Conservation (phyloP, 495 filamentous ascomycete genomes). For the Lophiostoma macrostomum region DNA sequence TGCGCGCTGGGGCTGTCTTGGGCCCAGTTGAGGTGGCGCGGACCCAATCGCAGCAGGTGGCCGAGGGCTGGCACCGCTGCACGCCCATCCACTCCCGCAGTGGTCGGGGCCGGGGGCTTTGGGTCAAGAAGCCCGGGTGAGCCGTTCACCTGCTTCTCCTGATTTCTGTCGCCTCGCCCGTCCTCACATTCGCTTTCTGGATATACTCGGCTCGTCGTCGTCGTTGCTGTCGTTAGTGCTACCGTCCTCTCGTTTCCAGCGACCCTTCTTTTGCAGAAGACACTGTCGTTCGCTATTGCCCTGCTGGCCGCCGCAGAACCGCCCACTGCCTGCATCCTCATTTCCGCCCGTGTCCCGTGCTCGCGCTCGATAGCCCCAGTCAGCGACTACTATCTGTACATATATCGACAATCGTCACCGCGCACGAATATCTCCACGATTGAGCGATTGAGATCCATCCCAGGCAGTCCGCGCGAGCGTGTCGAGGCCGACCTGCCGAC, state of each 20-base stretch:
- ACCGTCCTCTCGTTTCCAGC: background rate
- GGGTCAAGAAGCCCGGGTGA: background rate
- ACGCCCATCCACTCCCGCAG: slow-evolving; percentile 7
- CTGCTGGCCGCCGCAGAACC: too few species aligned
- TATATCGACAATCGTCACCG: background rate
- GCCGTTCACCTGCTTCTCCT: slow-evolving; percentile 5
- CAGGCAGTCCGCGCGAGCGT: too few species aligned
- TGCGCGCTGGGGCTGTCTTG: too few species aligned
- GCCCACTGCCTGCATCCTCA: too few species aligned
- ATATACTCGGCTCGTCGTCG: background rate
- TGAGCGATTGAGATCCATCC: too few species aligned
- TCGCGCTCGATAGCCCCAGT: background rate
- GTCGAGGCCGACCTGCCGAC: background rate
- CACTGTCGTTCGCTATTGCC: too few species aligned
- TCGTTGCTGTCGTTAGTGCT: slow-evolving; percentile 5
- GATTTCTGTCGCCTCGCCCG: slow-evolving; percentile 2
- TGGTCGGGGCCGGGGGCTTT: background rate
- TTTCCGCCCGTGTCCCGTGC: slow-evolving; percentile 8
- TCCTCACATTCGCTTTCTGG: slow-evolving; percentile 14
- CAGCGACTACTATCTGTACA: background rate
- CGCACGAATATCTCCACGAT: too few species aligned
- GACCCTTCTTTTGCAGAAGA: too few species aligned
- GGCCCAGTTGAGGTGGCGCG: too few species aligned
- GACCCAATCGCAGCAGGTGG: background rate
- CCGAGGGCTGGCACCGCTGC: too few species aligned